phyloP scores from a whole-genome alignment of 805 yeast genomes.

The Candida ascalaphidarum region DNA sequence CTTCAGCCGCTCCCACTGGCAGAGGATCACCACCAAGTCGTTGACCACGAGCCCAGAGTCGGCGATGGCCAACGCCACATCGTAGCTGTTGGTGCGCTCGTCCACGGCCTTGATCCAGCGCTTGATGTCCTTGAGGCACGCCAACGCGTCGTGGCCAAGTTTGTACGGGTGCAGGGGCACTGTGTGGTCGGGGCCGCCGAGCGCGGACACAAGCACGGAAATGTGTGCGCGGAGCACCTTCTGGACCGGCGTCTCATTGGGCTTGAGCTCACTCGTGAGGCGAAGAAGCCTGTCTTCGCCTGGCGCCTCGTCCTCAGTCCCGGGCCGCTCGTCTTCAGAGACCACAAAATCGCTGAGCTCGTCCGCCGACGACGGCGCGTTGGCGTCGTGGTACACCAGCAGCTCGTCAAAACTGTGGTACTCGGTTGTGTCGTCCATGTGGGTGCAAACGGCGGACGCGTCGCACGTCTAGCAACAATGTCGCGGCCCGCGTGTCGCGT shows the following conservation, averaged over 20 bases:
- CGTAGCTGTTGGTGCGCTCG: slow-evolving; percentile 58
- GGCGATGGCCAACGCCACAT: slow-evolving; percentile 83
- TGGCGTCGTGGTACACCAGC: too few species aligned
- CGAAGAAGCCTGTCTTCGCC: not conserved
- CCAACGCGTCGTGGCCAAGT: slow-evolving; percentile 81
- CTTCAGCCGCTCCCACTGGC: slow-evolving; percentile 55
- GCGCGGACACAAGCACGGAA: slow-evolving; percentile 73
- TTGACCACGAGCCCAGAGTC: slow-evolving; percentile 65
- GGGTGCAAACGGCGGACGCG: too few species aligned
- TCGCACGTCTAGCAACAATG: too few species aligned
- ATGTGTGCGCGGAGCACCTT: slow-evolving; percentile 60
- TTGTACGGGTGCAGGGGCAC: slow-evolving; percentile 49
- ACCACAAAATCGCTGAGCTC: too few species aligned
- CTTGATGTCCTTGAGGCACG: slow-evolving; percentile 80
- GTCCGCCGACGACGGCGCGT: too few species aligned
- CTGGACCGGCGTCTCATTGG: slow-evolving; percentile 26
- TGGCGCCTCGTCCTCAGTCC: slow-evolving; percentile 3
- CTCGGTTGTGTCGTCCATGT: too few species aligned
- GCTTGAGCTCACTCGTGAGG: slow-evolving; percentile 16
- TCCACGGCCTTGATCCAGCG: slow-evolving; percentile 84
- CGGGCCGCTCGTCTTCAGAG: slow-evolving; percentile 5
- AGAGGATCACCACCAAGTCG: slow-evolving; percentile 68
- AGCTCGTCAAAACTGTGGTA: too few species aligned
- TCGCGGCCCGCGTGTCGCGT: too few species aligned
- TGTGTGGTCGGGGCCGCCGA: slow-evolving; percentile 81